Base-by-base conservation (phyloP, 225 moss, liverwort and hornwort genomes). In the Pseudoscleropodium purum region DNA sequence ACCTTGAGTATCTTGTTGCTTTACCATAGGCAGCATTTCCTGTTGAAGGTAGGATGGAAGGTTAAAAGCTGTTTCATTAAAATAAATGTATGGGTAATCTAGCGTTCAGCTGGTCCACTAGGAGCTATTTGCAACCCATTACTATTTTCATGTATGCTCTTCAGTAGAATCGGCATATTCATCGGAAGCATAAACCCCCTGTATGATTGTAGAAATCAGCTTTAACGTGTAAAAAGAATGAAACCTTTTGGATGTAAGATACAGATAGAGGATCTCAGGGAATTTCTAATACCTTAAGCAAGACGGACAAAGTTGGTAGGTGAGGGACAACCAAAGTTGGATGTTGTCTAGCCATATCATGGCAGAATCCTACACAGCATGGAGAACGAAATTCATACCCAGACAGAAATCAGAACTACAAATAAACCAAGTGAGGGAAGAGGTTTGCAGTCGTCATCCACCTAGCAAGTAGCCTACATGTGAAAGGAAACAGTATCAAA, bases 271-370 rank as follows among this genome's bases (percentile, higher is more conserved):
- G 39, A 83, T 64, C 39, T 60, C 79, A 66, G 75, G 69, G 66
- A 84, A 66, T 85, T 64, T 64, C 74, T 83, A 19, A 62, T 93
- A 98, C 98, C 98, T 96, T 96, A 43, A 99, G 93, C 85, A 93
- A 89, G 63, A 95, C 90, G 89, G 94, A 95, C 83, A 99, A 92
- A 41, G 95, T 96, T 87, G 92, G 94, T 51, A 99, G 93, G 88
- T 97, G 97, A 81, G 93, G 92, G 59, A 97, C 93, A 86, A 99
- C 91, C 91, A 99, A 94, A 81, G 93, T 88, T 57, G 97, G 96
- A 94, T 99, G 97, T 90, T 97, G 97, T 84, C 97, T 95, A 29
- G 96, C 92, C 91, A 97, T 94, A 86, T 99, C 96, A 87, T 97
- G 97, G 88, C 95, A 97, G 88, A 99, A 99, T 65, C 95, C 98